phyloP scores from a whole-genome alignment of 164 flowering plant species.

The Taxillus chinensis region DNA sequence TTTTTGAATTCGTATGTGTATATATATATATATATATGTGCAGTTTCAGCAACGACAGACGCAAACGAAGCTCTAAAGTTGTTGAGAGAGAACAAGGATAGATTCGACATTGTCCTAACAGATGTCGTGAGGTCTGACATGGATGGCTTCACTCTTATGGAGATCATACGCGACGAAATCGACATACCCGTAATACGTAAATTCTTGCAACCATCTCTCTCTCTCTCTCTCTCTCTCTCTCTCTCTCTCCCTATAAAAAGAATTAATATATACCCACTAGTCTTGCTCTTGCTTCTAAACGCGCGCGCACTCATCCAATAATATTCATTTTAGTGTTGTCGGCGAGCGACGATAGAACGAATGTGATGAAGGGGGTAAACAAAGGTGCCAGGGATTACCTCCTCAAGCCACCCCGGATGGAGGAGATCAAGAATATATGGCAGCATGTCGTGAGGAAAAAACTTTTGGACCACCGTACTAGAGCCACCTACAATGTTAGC shows the following conservation, averaged over 20 bases:
- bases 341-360: constrained; percentile 9
- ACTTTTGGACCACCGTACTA: too few species aligned
- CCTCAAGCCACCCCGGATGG: constrained; percentile 24
- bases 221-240: too few species aligned
- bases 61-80: constrained; percentile 22
- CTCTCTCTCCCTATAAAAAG: too few species aligned
- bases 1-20: too few species aligned
- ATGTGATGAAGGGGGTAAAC: constrained; percentile 29
- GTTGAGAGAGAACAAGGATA: constrained; percentile 25
- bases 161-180: constrained; percentile 34
- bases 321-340: constrained; percentile 33
- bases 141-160: constrained; percentile 38
- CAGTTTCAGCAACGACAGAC: constrained; percentile 26
- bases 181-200: constrained; percentile 47
- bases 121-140: constrained; percentile 33
- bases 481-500: too few species aligned
- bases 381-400: constrained; percentile 34
- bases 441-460: constrained; percentile 32
- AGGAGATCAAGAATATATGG: constrained; percentile 34
- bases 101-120: constrained; percentile 38
- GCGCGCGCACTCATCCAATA: too few species aligned
- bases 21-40: neutral
- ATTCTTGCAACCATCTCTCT: too few species aligned
- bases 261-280: too few species aligned
- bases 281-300: too few species aligned